Base-by-base conservation (phyloP, 176 grass and related monocot genomes). In the Oryza punctata region DNA sequence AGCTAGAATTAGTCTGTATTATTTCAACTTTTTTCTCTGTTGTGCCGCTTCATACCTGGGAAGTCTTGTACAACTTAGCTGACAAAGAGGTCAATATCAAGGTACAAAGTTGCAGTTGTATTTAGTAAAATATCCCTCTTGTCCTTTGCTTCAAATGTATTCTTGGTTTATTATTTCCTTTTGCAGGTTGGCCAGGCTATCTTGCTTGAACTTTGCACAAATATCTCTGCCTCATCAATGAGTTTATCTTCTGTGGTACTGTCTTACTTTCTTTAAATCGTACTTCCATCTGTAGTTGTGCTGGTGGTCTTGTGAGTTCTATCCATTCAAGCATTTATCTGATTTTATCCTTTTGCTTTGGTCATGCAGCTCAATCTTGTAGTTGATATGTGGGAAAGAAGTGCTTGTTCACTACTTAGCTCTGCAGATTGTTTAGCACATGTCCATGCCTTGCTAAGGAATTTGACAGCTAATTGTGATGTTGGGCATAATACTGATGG, bases 171-270 rank as follows among this genome's bases (percentile, higher is more conserved):
- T 92, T 76, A 0, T 43, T 37, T 90, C 61, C 28, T 81, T 81
- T 85, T 84, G 63, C 23, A 97, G 95, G 90, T 94, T 79, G 57
- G 69, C 69, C 84, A 91, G 77, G 79, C 46, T 69, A 93, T 97
- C 78, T 85, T 94, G 64, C 81, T 91, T 89, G 91, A 67, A 61
- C 95, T 97, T 86, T 97, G 95, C 86, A 90, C 78, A 81, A 75
- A 93, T 67, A 76, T 94, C 29, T 27, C 87, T 79, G 81, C 83
- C 59, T 81, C 90, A 76, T 78, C 88, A 38, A 63, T 80, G 68
- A 88, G 77, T 84, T 79, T 91, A 68, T 90, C 90, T 82, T 83
- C 88, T 45, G 65, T 93, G 95, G 95, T 97, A 94, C 63, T 24
- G 11, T 75, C 32, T 25, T 70, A 86, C 40, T 37, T 81, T 44